Base-by-base conservation (phyloP, 2,329 filamentous ascomycete genomes). In the Fusarium transvaalense region DNA sequence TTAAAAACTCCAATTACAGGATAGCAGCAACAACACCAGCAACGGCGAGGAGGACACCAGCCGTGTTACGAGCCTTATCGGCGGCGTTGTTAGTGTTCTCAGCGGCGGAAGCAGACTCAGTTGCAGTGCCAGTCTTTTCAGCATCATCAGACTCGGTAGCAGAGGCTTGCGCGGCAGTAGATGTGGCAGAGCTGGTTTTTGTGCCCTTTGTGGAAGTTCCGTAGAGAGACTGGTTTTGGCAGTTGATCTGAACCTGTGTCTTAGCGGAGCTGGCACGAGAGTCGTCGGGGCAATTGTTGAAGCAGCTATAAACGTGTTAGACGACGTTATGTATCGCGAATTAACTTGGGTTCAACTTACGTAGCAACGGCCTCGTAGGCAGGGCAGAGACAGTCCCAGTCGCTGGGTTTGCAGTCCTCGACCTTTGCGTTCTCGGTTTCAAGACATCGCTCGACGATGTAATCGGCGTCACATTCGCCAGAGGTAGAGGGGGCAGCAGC, bases 221-320 rank as follows among this genome's bases (percentile, higher is more conserved):
- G 76, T 79, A 82, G 73, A 82, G 78, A 61, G 78, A 81, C 61
- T 82, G 83, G 68, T 83, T 80, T 58, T 76, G 74, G 79, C 84
- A 86, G 79, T 77, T 82, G 71, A 80, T 78, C 62, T 75, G 74
- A 65, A 82, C 78, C 74, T 82, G 79, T 69, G 77, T 74, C 50
- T 77, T 66, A 68, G 78, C 78, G 21, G 74, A 55, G 53, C 69
- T 55, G 64, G 72, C 76, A 45, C 81, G 78, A 51, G 73, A 3
- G 76, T 86, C 84, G 71, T 82, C 78, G 74, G 85, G 85, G 80
- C 85, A 86, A 82, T 86, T 86, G 80, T 85, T 84, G 79, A 81
- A 86, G 83, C 84, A 86, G 64, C 83, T 84, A 57, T 12, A 15
- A 23, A 23, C 48, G 41, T 63, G 59, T 66, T 57, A 58, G 57